A percentile compares a stretch with the other conserved stretches of the same genome.
These are phyloP conservation scores for Colletotrichum noveboracense DNA, from an alignment of 2,329 filamentous ascomycete genomes.

Conservation along the genomic window DNA sequence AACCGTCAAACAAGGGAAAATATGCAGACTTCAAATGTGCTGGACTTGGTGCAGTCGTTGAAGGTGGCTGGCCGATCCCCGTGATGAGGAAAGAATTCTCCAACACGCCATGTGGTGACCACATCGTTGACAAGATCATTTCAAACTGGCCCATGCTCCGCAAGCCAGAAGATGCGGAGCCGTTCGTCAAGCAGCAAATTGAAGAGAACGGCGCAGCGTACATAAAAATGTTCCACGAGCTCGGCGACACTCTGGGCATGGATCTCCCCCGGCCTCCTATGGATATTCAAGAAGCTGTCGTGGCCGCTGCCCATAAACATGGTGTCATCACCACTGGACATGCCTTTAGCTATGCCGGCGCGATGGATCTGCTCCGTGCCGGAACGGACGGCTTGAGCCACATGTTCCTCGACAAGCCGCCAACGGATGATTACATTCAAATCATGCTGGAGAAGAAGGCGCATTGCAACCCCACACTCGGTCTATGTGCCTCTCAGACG, in stretches of 20 bases:
- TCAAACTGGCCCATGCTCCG: conserved; percentile 48
- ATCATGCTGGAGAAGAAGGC: conserved; percentile 27
- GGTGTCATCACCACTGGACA: conserved; percentile 32
- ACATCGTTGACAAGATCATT: conserved; percentile 23
- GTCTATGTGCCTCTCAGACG: conserved; percentile 26
- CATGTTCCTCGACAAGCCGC: conserved; percentile 32
- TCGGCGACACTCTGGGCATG: conserved; percentile 42
- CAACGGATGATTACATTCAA: conserved; percentile 25
- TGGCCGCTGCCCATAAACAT: conserved; percentile 37
- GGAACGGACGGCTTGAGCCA: conserved; percentile 35
- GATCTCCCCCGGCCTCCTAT: conserved; percentile 42
- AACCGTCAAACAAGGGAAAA: conserved; percentile 25
- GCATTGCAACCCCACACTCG: conserved; percentile 28
- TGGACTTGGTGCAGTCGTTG: conserved; percentile 52
- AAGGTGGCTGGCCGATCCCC: conserved; percentile 53
- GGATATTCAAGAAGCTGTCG: conserved; percentile 48
- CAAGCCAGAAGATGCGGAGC: conserved; percentile 41
- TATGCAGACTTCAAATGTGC: conserved; percentile 53
- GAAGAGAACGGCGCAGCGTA: conserved; percentile 44
- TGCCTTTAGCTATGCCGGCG: conserved; percentile 27
- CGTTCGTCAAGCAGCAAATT: conserved; percentile 42
- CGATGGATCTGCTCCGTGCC: conserved; percentile 29
- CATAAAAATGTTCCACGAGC: conserved; percentile 58
- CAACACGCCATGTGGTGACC: not conserved
- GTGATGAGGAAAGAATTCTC: conserved; percentile 21